phyloP scores from a whole-genome alignment of 495 filamentous ascomycete genomes.

The Ascodesmis nigricans region DNA sequence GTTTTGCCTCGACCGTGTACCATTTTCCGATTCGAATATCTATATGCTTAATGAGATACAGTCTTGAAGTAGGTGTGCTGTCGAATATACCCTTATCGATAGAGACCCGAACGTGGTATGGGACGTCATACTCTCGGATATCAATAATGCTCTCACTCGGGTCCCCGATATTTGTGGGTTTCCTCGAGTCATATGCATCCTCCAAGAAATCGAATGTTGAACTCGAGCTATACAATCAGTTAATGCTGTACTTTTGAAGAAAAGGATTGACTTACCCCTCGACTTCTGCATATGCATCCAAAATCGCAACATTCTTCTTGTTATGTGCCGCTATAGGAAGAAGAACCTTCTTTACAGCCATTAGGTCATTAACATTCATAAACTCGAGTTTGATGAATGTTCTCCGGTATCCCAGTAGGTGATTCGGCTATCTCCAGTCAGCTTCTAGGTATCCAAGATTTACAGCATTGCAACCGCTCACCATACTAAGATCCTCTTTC shows the following conservation, averaged over 20 bases:
- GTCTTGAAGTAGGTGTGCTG: too few relatives aligned
- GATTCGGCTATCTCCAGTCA: slow-evolving; percentile 40
- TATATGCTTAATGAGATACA: slow-evolving; percentile 25
- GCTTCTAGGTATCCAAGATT: slow-evolving; percentile 1
- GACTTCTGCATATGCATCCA: slow-evolving; percentile 97
- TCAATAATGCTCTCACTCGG: slow-evolving; percentile 96
- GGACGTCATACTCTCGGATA: slow-evolving; percentile 97
- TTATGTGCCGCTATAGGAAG: slow-evolving; percentile 92
- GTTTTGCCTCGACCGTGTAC: slow-evolving; percentile 89
- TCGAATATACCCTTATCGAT: slow-evolving; percentile 95
- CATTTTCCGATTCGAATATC: slow-evolving; percentile 93
- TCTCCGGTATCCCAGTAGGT: slow-evolving; percentile 72
- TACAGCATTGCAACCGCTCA: background rate
- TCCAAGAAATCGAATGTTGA: slow-evolving; percentile 92
- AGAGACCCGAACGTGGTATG: slow-evolving; percentile 94
- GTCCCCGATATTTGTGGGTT: slow-evolving; percentile 53
- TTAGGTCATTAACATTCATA: slow-evolving; percentile 62
- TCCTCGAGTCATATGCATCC: slow-evolving; percentile 66
- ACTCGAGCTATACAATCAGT: slow-evolving; percentile 38
- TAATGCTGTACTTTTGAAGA: slow-evolving; percentile 5
- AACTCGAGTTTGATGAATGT: slow-evolving; percentile 72
- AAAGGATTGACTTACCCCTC: slow-evolving; percentile 40
- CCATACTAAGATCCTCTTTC: slow-evolving; percentile 83
- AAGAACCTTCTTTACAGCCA: slow-evolving; percentile 59
- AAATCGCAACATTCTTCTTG: slow-evolving; percentile 75